Conservation (phyloP, 306 rosid species). For the Comarum palustre region DNA sequence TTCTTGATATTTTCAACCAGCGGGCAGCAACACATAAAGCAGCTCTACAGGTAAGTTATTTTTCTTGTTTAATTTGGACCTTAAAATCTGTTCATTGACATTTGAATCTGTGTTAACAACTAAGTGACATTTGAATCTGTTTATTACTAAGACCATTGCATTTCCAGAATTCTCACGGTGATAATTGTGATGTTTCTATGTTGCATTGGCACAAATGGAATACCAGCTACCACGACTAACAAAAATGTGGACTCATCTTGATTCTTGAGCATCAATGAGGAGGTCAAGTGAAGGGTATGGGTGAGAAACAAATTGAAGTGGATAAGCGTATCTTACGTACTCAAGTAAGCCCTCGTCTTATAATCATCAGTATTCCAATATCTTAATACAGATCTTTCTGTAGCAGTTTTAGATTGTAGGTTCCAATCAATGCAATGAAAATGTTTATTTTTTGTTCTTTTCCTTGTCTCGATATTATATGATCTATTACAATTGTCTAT, state of each 20-base stretch:
- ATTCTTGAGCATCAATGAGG: slow-evolving; percentile 99
- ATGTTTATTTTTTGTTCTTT: no score
- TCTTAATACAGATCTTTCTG: not conserved
- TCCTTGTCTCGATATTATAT: no score
- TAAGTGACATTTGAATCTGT: not conserved
- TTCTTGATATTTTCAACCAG: slow-evolving; percentile 94
- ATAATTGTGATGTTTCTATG: slow-evolving; percentile 48
- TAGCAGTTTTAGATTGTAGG: slow-evolving; percentile 5
- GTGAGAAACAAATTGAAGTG: slow-evolving; percentile 97
- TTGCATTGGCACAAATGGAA: slow-evolving; percentile 96
- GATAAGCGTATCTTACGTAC: slow-evolving; percentile 91
- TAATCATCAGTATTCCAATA: slow-evolving; percentile 5
- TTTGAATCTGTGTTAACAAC: not conserved
- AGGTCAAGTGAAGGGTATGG: slow-evolving; percentile 98
- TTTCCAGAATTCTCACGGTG: slow-evolving; percentile 14
- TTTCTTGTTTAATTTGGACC: slow-evolving; percentile 15
- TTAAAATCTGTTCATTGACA: not conserved
- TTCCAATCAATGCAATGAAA: not conserved
- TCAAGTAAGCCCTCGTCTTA: slow-evolving; percentile 56
- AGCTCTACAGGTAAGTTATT: slow-evolving; percentile 65
- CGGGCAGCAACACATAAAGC: slow-evolving; percentile 99
- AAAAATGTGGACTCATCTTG: slow-evolving; percentile 98
- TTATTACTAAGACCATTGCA: not conserved
- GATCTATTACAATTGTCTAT: not conserved
- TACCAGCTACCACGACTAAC: slow-evolving; percentile 93